Percentiles rank a stretch among this genome's conserved stretches.
Conservation (phyloP, 2,329 filamentous ascomycete genomes). For the Apiospora rasikravindrae region DNA sequence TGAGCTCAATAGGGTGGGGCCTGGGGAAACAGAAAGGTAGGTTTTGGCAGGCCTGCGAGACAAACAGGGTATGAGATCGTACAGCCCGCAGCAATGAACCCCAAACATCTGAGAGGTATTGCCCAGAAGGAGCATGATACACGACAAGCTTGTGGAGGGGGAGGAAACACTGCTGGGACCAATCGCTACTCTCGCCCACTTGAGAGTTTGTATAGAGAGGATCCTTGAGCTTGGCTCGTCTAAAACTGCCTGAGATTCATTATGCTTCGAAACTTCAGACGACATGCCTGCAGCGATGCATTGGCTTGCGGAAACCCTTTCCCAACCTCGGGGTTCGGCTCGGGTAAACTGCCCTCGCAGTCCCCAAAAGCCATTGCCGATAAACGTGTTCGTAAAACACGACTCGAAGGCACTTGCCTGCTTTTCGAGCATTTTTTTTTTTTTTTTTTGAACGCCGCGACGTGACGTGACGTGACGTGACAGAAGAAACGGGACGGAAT, state of each 20-base stretch:
- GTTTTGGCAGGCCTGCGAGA: conserved; percentile 36
- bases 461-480: background rate
- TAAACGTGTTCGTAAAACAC: conserved; percentile 15
- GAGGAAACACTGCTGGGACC: conserved; percentile 15
- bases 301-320: conserved; percentile 13
- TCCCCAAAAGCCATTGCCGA: conserved; percentile 14
- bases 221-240: conserved; percentile 21
- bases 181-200: conserved; percentile 22
- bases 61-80: conserved; percentile 33
- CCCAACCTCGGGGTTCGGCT: conserved; percentile 15
- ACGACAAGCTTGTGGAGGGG: conserved; percentile 20
- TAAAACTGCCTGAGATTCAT: conserved; percentile 16
- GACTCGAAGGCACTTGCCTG: conserved; percentile 13
- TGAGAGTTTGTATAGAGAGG: conserved; percentile 2
- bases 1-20: conserved; percentile 24
- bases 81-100: conserved; percentile 13
- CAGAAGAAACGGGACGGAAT: background rate
- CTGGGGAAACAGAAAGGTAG: conserved; percentile 17
- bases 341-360: conserved; percentile 6
- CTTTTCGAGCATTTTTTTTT: background rate
- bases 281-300: conserved; percentile 14
- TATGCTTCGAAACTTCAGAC: conserved; percentile 13
- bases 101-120: conserved; percentile 20
- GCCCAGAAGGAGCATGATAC: conserved; percentile 27
- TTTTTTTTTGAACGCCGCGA: background rate